A percentile compares a stretch with the other conserved stretches of the same genome.
These are phyloP conservation scores for Pleurotus ostreatus DNA, from an alignment of 768 basidiomycete genomes.

Conservation along the genomic window DNA sequence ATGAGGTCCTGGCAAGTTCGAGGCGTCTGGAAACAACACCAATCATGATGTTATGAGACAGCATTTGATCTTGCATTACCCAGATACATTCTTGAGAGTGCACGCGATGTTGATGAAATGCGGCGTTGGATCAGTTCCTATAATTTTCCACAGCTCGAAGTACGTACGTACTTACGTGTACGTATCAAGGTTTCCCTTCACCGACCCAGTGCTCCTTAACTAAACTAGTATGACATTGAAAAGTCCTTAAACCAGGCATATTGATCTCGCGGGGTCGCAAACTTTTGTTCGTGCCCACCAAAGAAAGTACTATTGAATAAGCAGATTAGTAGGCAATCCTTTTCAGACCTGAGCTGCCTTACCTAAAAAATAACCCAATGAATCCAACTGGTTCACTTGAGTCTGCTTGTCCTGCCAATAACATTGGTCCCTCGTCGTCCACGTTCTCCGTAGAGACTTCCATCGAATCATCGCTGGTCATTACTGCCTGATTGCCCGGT, in stretches of 20 bases:
- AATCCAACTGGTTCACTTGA: slow-evolving; percentile 32
- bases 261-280: slow-evolving; percentile 72
- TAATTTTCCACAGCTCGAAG: no score
- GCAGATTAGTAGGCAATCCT: slow-evolving; percentile 1
- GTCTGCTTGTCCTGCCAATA: slow-evolving; percentile 12
- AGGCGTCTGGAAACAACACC: no score
- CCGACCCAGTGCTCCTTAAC: no score
- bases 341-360: slow-evolving; percentile 3
- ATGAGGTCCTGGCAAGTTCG: no score
- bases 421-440: slow-evolving; percentile 4
- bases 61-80: no score
- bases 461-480: background rate
- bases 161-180: no score
- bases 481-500: no score
- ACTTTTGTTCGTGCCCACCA: slow-evolving; percentile 64
- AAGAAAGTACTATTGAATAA: slow-evolving; percentile 58
- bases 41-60: no score
- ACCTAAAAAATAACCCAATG: slow-evolving; percentile 75
- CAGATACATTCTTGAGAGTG: no score
- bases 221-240: slow-evolving; percentile 36
- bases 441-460: background rate
- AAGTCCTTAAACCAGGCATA: slow-evolving; percentile 77
- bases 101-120: no score
- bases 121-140: no score
- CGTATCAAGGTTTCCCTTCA: no score